Evolutionary conservation across 371 early-diverging fungal genomes (phyloP).

Genomic region (Mortierella polycephala): DNA sequence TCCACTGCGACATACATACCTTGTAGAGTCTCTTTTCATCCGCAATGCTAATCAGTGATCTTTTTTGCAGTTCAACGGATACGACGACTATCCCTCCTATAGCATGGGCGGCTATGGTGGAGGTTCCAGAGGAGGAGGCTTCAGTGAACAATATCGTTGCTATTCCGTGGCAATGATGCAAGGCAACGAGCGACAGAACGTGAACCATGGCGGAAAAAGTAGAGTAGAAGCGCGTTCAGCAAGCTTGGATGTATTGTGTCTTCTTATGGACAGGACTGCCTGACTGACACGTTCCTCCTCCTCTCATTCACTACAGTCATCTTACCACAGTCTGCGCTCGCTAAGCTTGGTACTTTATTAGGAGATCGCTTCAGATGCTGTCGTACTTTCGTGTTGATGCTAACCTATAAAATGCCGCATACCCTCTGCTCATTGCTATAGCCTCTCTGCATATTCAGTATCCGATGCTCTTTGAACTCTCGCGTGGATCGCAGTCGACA

Average conservation of each 20-base stretch:
- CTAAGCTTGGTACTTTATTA: conserved; percentile 73
- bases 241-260: no score
- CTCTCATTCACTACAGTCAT: conserved; percentile 66
- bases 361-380: conserved; percentile 51
- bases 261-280: neutral
- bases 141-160: conserved; percentile 77
- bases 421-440: conserved; percentile 22
- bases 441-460: conserved; percentile 90
- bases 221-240: conserved; percentile 2
- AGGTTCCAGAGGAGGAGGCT: conserved; percentile 49
- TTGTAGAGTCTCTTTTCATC: no score
- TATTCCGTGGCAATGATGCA: conserved; percentile 88
- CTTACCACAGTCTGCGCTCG: conserved; percentile 90
- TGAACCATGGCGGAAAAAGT: conserved; percentile 91
- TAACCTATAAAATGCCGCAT: neutral
- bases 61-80: conserved; percentile 38
- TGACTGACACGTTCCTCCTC: neutral
- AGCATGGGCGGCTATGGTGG: conserved; percentile 38
- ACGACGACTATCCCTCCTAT: conserved; percentile 45
- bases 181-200: conserved; percentile 78
- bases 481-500: conserved; percentile 71
- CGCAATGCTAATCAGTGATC: no score
- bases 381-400: neutral
- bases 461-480: conserved; percentile 92
- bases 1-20: no score